phyloP scores from a whole-genome alignment of 176 grass and related monocot species.

The Zoysia pacifica region DNA sequence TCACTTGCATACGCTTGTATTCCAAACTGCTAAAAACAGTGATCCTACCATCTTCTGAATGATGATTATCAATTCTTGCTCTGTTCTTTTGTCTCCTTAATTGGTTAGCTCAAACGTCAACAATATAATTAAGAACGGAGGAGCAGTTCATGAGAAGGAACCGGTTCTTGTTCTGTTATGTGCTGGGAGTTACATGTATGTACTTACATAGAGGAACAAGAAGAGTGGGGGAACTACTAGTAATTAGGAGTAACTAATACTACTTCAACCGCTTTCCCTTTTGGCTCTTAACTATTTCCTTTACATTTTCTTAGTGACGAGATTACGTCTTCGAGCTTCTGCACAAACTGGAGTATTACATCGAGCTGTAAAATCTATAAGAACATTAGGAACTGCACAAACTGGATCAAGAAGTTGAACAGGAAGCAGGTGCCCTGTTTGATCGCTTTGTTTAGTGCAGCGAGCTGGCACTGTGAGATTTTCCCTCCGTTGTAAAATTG shows the following conservation, averaged over 20 bases:
- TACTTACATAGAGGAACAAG: not conserved
- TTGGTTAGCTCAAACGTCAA: no score
- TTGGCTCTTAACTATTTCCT: not conserved
- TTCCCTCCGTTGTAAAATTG: not conserved
- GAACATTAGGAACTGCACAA: not conserved
- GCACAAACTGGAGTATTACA: not conserved
- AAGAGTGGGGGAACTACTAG: not conserved
- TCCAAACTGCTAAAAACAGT: no score
- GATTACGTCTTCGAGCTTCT: not conserved
- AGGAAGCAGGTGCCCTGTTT: not conserved
- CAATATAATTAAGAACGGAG: no score
- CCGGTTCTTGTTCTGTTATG: not conserved
- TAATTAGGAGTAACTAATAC: not conserved
- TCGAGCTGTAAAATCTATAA: not conserved
- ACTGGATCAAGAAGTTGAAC: conserved; percentile 10
- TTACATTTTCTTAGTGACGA: not conserved
- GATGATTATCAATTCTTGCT: not conserved
- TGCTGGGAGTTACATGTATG: not conserved
- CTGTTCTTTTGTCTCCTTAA: not conserved
- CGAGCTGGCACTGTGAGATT: not conserved
- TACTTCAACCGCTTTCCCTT: not conserved
- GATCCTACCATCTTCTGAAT: not conserved
- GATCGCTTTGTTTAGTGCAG: not conserved
- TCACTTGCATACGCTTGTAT: no score
- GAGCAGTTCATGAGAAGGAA: no score